Evolutionary conservation across 805 yeast species (phyloP).

Genomic region (Tetrapisispora phaffii): DNA sequence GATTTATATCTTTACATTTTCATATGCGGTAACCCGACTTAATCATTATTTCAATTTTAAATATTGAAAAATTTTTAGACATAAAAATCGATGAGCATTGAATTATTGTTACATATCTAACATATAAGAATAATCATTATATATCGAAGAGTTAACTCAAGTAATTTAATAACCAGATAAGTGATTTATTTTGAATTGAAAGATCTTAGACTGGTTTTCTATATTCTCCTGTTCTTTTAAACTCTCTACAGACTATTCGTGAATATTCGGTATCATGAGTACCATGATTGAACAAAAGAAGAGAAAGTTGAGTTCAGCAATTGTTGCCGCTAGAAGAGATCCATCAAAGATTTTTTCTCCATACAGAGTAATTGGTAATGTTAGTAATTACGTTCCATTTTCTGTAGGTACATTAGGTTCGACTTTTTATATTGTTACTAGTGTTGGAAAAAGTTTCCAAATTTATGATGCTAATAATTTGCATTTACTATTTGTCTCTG

Average conservation of each 20-base stretch:
- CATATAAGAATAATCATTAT: too few relatives aligned
- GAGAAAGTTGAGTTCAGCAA: slow-evolving; percentile 10
- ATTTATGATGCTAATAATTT: slow-evolving; percentile 85
- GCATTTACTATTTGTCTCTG: slow-evolving; percentile 78
- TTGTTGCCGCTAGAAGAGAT: neutral
- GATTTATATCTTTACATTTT: neutral
- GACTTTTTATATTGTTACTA: slow-evolving; percentile 77
- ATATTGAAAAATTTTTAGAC: neutral
- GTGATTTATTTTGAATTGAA: too few relatives aligned
- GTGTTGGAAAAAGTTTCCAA: slow-evolving; percentile 84
- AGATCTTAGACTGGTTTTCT: neutral
- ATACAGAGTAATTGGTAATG: slow-evolving; percentile 81
- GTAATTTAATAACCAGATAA: too few relatives aligned
- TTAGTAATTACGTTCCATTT: slow-evolving; percentile 78
- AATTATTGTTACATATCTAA: too few relatives aligned
- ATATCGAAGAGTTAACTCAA: too few relatives aligned
- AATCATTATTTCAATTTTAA: neutral
- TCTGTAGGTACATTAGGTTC: slow-evolving; percentile 83
- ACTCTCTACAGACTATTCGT: neutral
- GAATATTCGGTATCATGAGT: neutral
- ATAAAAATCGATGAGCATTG: slow-evolving; percentile 3
- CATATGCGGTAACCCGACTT: neutral
- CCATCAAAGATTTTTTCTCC: slow-evolving; percentile 69
- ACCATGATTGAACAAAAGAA: slow-evolving; percentile 10
- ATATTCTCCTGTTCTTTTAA: too few relatives aligned